phyloP scores from a whole-genome alignment of 108 stramenopile genomes.

The Craspedostauros australis region DNA sequence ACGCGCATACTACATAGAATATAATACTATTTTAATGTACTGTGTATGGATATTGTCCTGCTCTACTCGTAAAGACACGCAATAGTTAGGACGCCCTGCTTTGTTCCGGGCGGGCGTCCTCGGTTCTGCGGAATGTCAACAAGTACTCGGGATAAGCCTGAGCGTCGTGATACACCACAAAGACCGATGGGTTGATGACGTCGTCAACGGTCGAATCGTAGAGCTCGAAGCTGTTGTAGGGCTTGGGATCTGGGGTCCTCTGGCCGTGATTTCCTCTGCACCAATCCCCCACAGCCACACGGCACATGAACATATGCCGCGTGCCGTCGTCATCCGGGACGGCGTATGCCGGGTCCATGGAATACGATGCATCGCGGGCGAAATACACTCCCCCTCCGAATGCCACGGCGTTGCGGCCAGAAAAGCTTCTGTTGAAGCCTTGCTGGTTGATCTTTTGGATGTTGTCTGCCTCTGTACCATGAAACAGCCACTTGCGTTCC shows the following conservation, averaged over 20 bases:
- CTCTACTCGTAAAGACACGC: too few relatives aligned
- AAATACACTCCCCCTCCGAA: slow-evolving; percentile 21
- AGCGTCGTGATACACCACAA: slow-evolving; percentile 23
- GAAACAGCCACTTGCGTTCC: slow-evolving; percentile 16
- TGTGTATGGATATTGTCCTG: too few relatives aligned
- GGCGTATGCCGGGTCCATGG: neutral
- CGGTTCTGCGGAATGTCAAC: too few relatives aligned
- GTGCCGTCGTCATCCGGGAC: neutral
- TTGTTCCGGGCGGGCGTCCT: too few relatives aligned
- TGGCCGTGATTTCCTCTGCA: slow-evolving; percentile 1
- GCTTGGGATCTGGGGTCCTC: slow-evolving; percentile 5
- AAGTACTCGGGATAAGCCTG: slow-evolving; percentile 14
- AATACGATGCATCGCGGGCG: slow-evolving; percentile 20
- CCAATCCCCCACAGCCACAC: slow-evolving; percentile 11
- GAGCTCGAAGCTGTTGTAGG: neutral
- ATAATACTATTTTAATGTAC: too few relatives aligned
- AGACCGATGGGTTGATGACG: slow-evolving; percentile 4
- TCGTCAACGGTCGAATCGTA: slow-evolving; percentile 18
- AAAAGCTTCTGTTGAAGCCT: slow-evolving; percentile 19
- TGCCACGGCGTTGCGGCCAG: slow-evolving; percentile 15
- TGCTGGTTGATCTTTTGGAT: slow-evolving; percentile 15
- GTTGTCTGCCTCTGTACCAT: slow-evolving; percentile 7
- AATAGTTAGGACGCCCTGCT: too few relatives aligned
- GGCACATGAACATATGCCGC: slow-evolving; percentile 8
- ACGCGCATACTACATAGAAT: too few relatives aligned